Evolutionary conservation across 2,329 filamentous ascomycete genomes (phyloP).

Genomic region (Microthyrium microscopicum): DNA sequence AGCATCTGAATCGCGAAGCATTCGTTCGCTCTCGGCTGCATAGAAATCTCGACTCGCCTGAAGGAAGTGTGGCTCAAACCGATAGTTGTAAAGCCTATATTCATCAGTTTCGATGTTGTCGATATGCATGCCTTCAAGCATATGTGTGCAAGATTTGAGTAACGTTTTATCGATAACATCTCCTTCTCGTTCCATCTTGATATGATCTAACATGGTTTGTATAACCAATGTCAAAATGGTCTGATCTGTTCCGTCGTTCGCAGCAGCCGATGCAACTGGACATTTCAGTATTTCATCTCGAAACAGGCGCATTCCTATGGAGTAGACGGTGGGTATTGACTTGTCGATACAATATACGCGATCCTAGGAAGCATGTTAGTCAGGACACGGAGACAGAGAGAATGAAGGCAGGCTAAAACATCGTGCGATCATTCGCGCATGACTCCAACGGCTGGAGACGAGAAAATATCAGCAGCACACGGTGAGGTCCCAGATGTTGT

Average conservation of each 20-base stretch:
- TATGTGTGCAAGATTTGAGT: slow-evolving; percentile 68
- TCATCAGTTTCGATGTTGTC: slow-evolving; percentile 59
- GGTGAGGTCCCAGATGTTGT: not conserved
- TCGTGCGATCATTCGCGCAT: no score
- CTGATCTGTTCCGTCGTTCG: slow-evolving; percentile 1
- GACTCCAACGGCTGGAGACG: no score
- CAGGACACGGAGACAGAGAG: slow-evolving; percentile 1
- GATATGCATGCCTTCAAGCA: slow-evolving; percentile 82
- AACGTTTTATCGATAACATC: slow-evolving; percentile 74
- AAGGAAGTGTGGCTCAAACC: slow-evolving; percentile 69
- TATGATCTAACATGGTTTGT: slow-evolving; percentile 72
- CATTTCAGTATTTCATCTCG: slow-evolving; percentile 67
- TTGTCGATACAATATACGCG: slow-evolving; percentile 63
- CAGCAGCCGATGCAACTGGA: slow-evolving; percentile 18
- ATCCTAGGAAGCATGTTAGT: slow-evolving; percentile 37
- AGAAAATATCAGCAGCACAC: no score
- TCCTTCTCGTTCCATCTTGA: slow-evolving; percentile 80
- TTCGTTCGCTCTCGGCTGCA: slow-evolving; percentile 50
- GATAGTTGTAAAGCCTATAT: slow-evolving; percentile 66
- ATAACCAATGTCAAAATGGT: slow-evolving; percentile 4
- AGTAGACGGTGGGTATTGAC: slow-evolving; percentile 61
- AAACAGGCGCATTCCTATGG: slow-evolving; percentile 72
- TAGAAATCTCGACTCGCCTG: slow-evolving; percentile 59
- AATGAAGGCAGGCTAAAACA: not conserved
- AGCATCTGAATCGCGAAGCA: slow-evolving; percentile 66